These are phyloP conservation scores for Ceratopteris richardii DNA, from an alignment of 75 land plant genomes.

Conservation along the genomic window DNA sequence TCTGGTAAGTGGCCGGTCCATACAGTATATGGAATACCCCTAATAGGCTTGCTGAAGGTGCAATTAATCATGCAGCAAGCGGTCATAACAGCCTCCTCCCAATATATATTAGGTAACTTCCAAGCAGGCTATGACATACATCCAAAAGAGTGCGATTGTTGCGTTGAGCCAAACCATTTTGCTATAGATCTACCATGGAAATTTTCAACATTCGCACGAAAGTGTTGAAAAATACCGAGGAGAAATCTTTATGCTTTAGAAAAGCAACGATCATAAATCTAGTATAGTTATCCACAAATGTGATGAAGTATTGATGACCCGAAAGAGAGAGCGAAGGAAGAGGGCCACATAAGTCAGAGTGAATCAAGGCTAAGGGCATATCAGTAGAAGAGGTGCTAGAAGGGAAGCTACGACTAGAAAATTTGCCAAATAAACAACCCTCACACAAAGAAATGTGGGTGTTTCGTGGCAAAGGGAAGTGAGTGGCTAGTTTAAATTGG, in stretches of 20 bases:
- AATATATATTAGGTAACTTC: constrained; percentile 10
- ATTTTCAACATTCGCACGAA: too few relatives aligned
- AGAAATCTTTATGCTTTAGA: not conserved
- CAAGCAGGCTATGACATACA: constrained; percentile 2
- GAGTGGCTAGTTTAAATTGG: too few relatives aligned
- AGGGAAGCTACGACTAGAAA: not conserved
- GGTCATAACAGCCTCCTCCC: constrained; percentile 10
- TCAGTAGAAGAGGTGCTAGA: not conserved
- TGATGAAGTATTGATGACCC: not conserved
- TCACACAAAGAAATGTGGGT: not conserved
- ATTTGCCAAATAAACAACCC: not conserved
- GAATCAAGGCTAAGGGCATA: not conserved
- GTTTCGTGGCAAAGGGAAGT: too few relatives aligned
- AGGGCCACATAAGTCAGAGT: not conserved
- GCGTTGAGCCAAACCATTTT: not conserved
- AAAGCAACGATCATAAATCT: too few relatives aligned
- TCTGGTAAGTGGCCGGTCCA: constrained; percentile 7
- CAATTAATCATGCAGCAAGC: constrained; percentile 6
- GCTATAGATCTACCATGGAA: constrained; percentile 1
- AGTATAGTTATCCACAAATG: not conserved
- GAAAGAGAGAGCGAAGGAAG: not conserved
- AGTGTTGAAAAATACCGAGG: not conserved
- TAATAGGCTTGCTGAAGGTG: not conserved
- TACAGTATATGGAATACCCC: constrained; percentile 1
- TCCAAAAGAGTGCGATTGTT: constrained; percentile 6